Evolutionary conservation across 1,139 yeast genomes (phyloP).

Genomic region (Suhomyces panamericanus): DNA sequence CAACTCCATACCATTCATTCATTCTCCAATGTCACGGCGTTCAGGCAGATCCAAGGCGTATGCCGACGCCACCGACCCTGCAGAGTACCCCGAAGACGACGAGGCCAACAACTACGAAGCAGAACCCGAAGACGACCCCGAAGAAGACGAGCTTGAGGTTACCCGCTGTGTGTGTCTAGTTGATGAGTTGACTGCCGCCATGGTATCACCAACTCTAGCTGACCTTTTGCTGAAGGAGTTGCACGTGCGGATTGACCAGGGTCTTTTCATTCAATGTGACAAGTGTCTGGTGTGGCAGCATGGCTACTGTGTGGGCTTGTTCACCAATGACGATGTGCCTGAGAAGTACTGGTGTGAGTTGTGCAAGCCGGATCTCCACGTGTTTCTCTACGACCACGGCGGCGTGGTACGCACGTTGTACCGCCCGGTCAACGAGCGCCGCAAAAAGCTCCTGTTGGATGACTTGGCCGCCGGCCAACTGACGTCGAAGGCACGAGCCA

Average conservation of each 20-base stretch:
- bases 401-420: constrained; percentile 47
- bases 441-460: constrained; percentile 43
- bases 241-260: constrained; percentile 70
- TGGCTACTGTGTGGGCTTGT: constrained; percentile 89
- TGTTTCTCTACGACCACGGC: constrained; percentile 37
- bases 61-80: constrained; percentile 16
- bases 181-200: constrained; percentile 55
- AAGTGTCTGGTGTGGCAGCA: constrained; percentile 96
- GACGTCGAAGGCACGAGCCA: constrained; percentile 17
- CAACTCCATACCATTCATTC: neutral
- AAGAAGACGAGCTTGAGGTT: constrained; percentile 59
- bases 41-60: constrained; percentile 29
- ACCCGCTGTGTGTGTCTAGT: constrained; percentile 89
- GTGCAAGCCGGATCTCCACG: constrained; percentile 83
- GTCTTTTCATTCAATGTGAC: constrained; percentile 87
- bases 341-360: constrained; percentile 92
- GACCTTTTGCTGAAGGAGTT: constrained; percentile 49
- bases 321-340: constrained; percentile 72
- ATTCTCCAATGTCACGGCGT: constrained; percentile 29
- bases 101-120: constrained; percentile 23
- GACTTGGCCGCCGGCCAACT: constrained; percentile 18
- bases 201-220: constrained; percentile 41
- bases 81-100: constrained; percentile 21
- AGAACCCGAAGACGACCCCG: constrained; percentile 33
- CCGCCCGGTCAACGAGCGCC: constrained; percentile 47